Conservation (phyloP, 257 asterid genomes). For the Solanum neorickii region DNA sequence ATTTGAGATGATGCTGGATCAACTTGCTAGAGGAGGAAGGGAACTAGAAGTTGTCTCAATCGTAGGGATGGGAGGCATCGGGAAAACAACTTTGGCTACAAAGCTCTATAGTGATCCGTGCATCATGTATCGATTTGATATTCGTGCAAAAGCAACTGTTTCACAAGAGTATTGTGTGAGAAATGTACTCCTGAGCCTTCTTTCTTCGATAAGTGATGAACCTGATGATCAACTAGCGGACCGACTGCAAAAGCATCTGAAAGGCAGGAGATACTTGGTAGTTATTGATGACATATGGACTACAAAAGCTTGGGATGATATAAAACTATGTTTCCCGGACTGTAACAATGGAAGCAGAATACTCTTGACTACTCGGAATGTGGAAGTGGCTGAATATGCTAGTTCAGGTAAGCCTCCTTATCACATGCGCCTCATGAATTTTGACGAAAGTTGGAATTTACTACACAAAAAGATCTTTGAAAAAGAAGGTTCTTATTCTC, state of each 20-base stretch:
- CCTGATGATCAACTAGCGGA: neutral
- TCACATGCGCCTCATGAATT: neutral
- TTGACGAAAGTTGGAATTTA: constrained; percentile 2
- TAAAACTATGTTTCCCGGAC: neutral
- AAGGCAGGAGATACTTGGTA: neutral
- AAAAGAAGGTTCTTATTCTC: neutral
- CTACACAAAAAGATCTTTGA: neutral
- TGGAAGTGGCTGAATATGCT: neutral
- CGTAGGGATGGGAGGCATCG: constrained; percentile 5
- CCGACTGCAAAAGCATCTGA: neutral
- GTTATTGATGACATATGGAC: constrained; percentile 8
- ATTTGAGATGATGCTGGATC: neutral
- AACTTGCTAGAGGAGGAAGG: neutral
- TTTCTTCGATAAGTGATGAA: neutral
- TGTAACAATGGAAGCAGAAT: neutral
- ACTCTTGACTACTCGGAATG: neutral
- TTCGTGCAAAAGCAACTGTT: constrained; percentile 4
- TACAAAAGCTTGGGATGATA: neutral
- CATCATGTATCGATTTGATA: neutral
- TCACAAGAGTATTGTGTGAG: neutral
- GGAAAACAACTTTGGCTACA: constrained; percentile 4
- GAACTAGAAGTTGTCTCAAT: neutral
- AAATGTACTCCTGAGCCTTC: neutral
- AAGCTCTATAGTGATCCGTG: neutral
- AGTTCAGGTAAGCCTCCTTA: neutral